Evolutionary conservation across 2,329 filamentous ascomycete species (phyloP).

Genomic region (Sarocladiaceae sp.): DNA sequence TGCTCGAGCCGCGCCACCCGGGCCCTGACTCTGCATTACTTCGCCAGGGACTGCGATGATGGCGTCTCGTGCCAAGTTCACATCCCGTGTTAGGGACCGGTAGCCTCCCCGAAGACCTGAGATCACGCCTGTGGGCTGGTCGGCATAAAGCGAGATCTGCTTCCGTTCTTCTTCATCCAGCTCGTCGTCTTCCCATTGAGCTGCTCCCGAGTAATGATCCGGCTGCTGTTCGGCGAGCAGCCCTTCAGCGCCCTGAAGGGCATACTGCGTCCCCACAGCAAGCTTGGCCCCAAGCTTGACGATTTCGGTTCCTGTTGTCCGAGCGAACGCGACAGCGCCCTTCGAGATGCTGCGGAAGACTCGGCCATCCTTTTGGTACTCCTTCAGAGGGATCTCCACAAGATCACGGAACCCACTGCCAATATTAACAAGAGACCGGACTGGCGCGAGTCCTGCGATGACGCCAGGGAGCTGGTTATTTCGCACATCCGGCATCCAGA

Average conservation of each 20-base stretch:
- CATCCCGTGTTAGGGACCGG: slow-evolving; percentile 73
- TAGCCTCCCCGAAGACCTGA: slow-evolving; percentile 82
- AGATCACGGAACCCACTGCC: slow-evolving; percentile 81
- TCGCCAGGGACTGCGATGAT: slow-evolving; percentile 93
- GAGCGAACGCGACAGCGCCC: slow-evolving; percentile 82
- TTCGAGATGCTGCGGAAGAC: slow-evolving; percentile 89
- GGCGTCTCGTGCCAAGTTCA: slow-evolving; percentile 81
- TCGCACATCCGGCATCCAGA: slow-evolving; percentile 94
- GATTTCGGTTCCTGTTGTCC: slow-evolving; percentile 89
- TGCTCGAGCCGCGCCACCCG: slow-evolving; percentile 71
- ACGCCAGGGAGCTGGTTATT: slow-evolving; percentile 83
- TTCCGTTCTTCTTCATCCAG: slow-evolving; percentile 64
- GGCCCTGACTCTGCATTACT: slow-evolving; percentile 77
- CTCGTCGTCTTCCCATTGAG: slow-evolving; percentile 52
- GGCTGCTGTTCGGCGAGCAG: slow-evolving; percentile 50
- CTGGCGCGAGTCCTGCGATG: slow-evolving; percentile 78
- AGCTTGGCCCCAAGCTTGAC: slow-evolving; percentile 91
- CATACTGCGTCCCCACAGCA: slow-evolving; percentile 90
- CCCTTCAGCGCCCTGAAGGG: slow-evolving; percentile 81
- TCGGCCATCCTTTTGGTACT: slow-evolving; percentile 91
- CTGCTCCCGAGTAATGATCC: slow-evolving; percentile 19
- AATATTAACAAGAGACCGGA: slow-evolving; percentile 87
- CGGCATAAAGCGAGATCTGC: slow-evolving; percentile 84
- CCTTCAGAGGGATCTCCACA: slow-evolving; percentile 80
- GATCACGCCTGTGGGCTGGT: slow-evolving; percentile 84